Percentiles rank a stretch among this genome's conserved stretches.
phyloP scores from a whole-genome alignment of 2,329 filamentous ascomycete genomes.

The Dactylella cylindrospora region DNA sequence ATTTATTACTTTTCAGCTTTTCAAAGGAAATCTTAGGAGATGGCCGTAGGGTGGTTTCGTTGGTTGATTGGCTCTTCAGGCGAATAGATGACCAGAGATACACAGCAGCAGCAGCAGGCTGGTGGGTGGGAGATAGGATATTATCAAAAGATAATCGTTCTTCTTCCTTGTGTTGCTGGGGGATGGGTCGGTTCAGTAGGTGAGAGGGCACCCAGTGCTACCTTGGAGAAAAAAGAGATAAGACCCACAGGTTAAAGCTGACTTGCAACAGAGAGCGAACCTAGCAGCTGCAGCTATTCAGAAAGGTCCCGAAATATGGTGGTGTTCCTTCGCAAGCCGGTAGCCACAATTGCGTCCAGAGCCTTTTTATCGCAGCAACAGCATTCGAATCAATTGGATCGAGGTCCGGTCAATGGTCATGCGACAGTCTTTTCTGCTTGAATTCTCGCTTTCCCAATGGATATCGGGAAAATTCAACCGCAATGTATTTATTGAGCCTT shows the following conservation, averaged over 20 bases:
- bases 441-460: too few relatives aligned
- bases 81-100: too few relatives aligned
- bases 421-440: constrained; percentile 4
- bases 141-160: constrained; percentile 22
- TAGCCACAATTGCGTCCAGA: background rate
- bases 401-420: too few relatives aligned
- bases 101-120: background rate
- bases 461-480: background rate
- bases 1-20: constrained; percentile 25
- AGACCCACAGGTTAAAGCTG: constrained; percentile 23
- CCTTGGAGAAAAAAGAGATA: constrained; percentile 18
- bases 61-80: too few relatives aligned
- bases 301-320: too few relatives aligned
- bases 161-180: too few relatives aligned
- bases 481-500: background rate
- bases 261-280: constrained; percentile 1
- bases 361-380: too few relatives aligned
- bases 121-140: background rate
- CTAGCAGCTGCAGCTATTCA: constrained; percentile 11
- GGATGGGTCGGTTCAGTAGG: too few relatives aligned
- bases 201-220: too few relatives aligned
- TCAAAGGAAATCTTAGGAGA: constrained; percentile 6
- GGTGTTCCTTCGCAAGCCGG: too few relatives aligned
- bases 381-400: too few relatives aligned
- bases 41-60: constrained; percentile 1